phyloP scores from a whole-genome alignment of 495 filamentous ascomycete species.

The Daldinia decipiens region DNA sequence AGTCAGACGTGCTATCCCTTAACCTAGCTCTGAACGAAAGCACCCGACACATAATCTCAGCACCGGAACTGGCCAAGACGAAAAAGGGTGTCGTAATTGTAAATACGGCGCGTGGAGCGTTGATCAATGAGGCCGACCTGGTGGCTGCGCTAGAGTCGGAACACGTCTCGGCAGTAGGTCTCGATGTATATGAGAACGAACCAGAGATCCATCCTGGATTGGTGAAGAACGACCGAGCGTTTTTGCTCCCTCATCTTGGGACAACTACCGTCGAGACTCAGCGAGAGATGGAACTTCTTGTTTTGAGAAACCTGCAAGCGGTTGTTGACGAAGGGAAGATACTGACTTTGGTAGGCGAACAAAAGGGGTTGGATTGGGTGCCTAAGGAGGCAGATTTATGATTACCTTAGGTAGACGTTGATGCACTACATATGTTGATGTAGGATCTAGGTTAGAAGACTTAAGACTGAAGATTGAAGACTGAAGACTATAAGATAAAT shows the following conservation, averaged over 20 bases:
- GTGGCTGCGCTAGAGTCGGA: constrained; percentile 75
- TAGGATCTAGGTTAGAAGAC: not conserved
- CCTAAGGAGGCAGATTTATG: constrained; percentile 24
- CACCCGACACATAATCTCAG: constrained; percentile 74
- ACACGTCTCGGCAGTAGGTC: constrained; percentile 72
- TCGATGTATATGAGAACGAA: constrained; percentile 86
- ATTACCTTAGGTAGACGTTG: not conserved
- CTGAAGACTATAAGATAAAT: too few relatives aligned
- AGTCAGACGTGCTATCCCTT: constrained; percentile 72
- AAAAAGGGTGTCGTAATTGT: constrained; percentile 77
- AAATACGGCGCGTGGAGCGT: constrained; percentile 77
- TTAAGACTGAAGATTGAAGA: too few relatives aligned
- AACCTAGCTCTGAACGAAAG: constrained; percentile 73
- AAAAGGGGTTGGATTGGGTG: constrained; percentile 54
- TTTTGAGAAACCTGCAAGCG: constrained; percentile 71
- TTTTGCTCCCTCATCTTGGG: constrained; percentile 85
- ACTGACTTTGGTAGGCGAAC: constrained; percentile 77
- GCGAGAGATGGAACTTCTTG: constrained; percentile 81
- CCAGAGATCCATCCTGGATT: constrained; percentile 76
- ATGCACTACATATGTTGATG: not conserved
- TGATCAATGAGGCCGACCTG: constrained; percentile 78
- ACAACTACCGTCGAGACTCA: constrained; percentile 71
- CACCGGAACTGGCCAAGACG: constrained; percentile 72
- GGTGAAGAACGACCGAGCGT: constrained; percentile 72
- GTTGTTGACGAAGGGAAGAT: constrained; percentile 72